phyloP scores from a whole-genome alignment of 2,329 filamentous ascomycete species.

The Epichloe amarillans region DNA sequence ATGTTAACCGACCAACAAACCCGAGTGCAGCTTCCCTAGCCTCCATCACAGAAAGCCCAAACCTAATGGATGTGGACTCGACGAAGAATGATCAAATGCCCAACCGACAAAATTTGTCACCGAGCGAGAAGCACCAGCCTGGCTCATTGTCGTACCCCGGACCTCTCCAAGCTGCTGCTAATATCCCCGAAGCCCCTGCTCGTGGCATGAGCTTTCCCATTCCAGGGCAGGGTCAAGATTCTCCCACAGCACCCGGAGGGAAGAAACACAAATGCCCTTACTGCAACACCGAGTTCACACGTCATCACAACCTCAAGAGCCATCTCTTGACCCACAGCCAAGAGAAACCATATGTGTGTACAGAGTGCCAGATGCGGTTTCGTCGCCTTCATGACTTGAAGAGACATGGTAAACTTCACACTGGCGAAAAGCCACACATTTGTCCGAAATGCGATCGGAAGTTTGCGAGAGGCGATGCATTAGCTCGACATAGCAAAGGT shows the following conservation, averaged over 20 bases:
- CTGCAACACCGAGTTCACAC: constrained; percentile 91
- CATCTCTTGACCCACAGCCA: constrained; percentile 95
- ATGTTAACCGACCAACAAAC: constrained; percentile 22
- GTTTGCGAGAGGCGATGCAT: constrained; percentile 87
- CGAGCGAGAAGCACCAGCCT: constrained; percentile 38
- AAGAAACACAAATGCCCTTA: constrained; percentile 97
- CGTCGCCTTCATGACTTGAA: constrained; percentile 89
- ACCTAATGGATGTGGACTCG: constrained; percentile 40
- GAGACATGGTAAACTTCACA: constrained; percentile 91
- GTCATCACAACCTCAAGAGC: constrained; percentile 94
- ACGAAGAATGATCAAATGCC: constrained; percentile 25
- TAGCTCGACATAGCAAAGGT: constrained; percentile 91
- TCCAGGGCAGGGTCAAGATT: constrained; percentile 29
- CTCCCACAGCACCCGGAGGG: constrained; percentile 44
- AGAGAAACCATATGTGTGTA: constrained; percentile 92
- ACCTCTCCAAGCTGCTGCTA: constrained; percentile 28
- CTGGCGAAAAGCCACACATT: constrained; percentile 86
- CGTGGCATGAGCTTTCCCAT: constrained; percentile 47
- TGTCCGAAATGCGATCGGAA: constrained; percentile 90
- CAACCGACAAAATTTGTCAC: constrained; percentile 28
- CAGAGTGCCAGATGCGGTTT: constrained; percentile 87
- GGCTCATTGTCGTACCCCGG: constrained; percentile 42
- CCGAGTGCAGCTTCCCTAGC: constrained; percentile 27
- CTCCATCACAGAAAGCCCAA: constrained; percentile 36
- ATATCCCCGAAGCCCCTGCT: constrained; percentile 30